Conservation (phyloP, 108 stramenopile genomes). For the Aurantiochytrium sp. region DNA sequence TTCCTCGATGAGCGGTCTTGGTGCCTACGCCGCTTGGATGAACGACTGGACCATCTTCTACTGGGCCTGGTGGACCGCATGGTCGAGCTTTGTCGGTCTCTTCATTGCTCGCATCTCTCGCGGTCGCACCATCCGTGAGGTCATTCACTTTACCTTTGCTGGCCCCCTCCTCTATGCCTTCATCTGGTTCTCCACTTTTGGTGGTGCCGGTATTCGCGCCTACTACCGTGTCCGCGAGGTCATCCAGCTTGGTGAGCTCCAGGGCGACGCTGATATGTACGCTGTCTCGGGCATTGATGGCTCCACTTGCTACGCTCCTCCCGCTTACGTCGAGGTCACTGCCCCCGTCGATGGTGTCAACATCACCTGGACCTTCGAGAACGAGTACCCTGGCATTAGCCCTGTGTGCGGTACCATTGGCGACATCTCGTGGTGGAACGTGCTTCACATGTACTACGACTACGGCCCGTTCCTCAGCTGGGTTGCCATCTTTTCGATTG, state of each 20-base stretch:
- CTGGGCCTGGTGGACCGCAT: constrained; percentile 63
- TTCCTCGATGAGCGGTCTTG: constrained; percentile 14
- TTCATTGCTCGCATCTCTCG: constrained; percentile 60
- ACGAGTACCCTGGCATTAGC: background rate
- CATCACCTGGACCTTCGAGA: background rate
- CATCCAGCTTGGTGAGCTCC: background rate
- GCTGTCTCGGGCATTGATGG: background rate
- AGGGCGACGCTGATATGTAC: constrained; percentile 2
- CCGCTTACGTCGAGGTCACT: background rate
- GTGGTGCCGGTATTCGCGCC: constrained; percentile 55
- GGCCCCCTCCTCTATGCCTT: constrained; percentile 42
- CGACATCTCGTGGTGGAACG: background rate
- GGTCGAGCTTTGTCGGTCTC: constrained; percentile 58
- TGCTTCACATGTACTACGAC: constrained; percentile 2
- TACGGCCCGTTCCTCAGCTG: constrained; percentile 46
- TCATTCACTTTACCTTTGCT: constrained; percentile 35
- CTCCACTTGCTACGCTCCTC: background rate
- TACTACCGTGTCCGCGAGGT: constrained; percentile 21
- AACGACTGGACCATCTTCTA: constrained; percentile 60
- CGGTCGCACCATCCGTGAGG: constrained; percentile 45
- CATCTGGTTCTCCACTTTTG: constrained; percentile 50
- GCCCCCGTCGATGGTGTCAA: background rate
- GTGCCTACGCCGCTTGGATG: constrained; percentile 45
- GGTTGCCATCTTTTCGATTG: constrained; percentile 40
- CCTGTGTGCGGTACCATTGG: background rate